A percentile compares a stretch with the other conserved stretches of the same genome.
Conservation (phyloP, 192 early-diverging fungal species). For the Podila epicladia region DNA sequence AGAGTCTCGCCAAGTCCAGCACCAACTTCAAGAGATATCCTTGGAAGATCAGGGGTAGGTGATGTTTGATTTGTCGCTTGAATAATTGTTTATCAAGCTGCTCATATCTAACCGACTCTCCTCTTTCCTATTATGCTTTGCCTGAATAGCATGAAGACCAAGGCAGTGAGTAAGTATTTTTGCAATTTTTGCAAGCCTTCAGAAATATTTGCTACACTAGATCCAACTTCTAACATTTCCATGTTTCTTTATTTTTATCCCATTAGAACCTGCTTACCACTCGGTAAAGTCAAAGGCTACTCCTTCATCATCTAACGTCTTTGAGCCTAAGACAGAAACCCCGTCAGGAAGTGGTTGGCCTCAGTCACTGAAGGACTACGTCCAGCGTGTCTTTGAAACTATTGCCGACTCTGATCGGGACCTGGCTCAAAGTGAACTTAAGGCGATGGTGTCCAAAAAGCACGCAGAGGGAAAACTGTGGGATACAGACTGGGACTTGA, state of each 20-base stretch:
- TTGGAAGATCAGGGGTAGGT: not conserved
- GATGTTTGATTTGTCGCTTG: not conserved
- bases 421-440: slow-evolving; percentile 65
- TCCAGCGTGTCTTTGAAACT: slow-evolving; percentile 46
- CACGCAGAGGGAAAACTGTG: slow-evolving; percentile 55
- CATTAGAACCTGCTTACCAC: slow-evolving; percentile 39
- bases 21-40: slow-evolving; percentile 2
- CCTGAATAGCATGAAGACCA: not conserved
- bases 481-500: slow-evolving; percentile 75
- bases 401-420: slow-evolving; percentile 49
- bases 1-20: slow-evolving; percentile 3
- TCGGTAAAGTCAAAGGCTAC: slow-evolving; percentile 51
- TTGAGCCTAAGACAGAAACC: slow-evolving; percentile 32
- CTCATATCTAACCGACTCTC: not conserved
- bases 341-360: slow-evolving; percentile 20
- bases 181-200: not conserved
- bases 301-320: slow-evolving; percentile 40
- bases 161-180: not conserved
- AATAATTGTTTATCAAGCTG: not conserved
- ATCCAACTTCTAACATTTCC: not conserved
- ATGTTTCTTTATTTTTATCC: not conserved
- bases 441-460: slow-evolving; percentile 60
- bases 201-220: not conserved
- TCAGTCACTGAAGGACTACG: slow-evolving; percentile 49
- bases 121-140: not conserved